Conservation (phyloP, 371 early-diverging fungal genomes). For the Nematocida displodere region DNA sequence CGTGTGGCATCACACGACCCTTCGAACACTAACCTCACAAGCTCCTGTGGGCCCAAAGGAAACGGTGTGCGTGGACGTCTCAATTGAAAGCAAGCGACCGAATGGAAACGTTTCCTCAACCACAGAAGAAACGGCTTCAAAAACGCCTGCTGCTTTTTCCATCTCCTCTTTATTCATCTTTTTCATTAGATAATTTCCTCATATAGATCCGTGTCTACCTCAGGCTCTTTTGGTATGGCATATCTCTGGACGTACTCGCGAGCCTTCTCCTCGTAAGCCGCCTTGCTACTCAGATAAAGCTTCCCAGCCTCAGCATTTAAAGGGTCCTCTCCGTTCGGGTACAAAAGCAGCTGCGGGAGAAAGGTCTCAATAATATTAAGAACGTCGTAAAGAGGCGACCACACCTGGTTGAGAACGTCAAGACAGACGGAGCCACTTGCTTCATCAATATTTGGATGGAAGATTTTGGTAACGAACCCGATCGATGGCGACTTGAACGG, state of each 20-base stretch:
- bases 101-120: conserved; percentile 21
- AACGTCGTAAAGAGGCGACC: conserved; percentile 86
- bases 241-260: conserved; percentile 58
- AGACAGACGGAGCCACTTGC: conserved; percentile 93
- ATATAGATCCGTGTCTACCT: conserved; percentile 14
- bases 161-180: conserved; percentile 2
- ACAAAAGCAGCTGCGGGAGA: conserved; percentile 86
- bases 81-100: background rate
- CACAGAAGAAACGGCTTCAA: conserved; percentile 21
- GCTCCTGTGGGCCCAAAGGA: background rate
- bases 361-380: conserved; percentile 94
- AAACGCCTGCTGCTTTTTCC: conserved; percentile 21
- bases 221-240: conserved; percentile 41
- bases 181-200: conserved; percentile 47
- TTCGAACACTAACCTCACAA: background rate
- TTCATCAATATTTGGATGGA: conserved; percentile 99
- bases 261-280: conserved; percentile 71
- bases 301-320: conserved; percentile 96
- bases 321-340: conserved; percentile 98
- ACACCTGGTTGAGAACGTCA: conserved; percentile 97
- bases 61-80: too few relatives aligned
- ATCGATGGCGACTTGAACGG: conserved; percentile 97
- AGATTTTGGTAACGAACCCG: conserved; percentile 95
- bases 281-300: conserved; percentile 80
- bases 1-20: background rate